Percentiles rank a stretch among this genome's conserved stretches.
Conservation (phyloP, 176 grass and related monocot species). For the Oropetium thomaeum region DNA sequence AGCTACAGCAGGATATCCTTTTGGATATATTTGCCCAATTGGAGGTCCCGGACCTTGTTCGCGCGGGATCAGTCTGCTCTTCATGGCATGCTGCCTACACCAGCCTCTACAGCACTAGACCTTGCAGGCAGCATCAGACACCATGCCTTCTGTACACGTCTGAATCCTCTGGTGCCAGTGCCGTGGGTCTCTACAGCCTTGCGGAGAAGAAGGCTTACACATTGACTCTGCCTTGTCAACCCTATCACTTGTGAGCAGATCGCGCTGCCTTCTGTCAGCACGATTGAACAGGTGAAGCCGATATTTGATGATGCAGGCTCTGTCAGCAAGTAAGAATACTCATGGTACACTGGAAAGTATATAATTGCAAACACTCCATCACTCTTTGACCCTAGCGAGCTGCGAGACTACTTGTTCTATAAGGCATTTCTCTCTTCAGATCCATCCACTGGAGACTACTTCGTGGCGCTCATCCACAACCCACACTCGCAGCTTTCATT, state of each 20-base stretch:
- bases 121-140: background rate
- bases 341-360: background rate
- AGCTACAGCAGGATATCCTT: background rate
- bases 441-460: background rate
- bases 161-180: background rate
- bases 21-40: background rate
- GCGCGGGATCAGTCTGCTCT: background rate
- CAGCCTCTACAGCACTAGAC: background rate
- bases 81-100: background rate
- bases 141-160: background rate
- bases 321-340: background rate
- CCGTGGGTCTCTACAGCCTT: background rate
- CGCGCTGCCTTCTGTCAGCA: background rate
- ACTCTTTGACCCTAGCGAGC: background rate
- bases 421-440: background rate
- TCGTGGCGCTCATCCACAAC: conserved; percentile 1
- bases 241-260: background rate
- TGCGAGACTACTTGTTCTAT: background rate
- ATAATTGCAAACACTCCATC: background rate
- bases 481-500: background rate
- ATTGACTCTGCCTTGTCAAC: background rate
- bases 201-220: background rate
- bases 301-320: background rate
- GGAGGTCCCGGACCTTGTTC: background rate
- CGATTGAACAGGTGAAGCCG: background rate